Percentiles rank a stretch among this genome's conserved stretches.
Evolutionary conservation across 148 eudicot species (phyloP).

Genomic region (Camellia granthamiana): DNA sequence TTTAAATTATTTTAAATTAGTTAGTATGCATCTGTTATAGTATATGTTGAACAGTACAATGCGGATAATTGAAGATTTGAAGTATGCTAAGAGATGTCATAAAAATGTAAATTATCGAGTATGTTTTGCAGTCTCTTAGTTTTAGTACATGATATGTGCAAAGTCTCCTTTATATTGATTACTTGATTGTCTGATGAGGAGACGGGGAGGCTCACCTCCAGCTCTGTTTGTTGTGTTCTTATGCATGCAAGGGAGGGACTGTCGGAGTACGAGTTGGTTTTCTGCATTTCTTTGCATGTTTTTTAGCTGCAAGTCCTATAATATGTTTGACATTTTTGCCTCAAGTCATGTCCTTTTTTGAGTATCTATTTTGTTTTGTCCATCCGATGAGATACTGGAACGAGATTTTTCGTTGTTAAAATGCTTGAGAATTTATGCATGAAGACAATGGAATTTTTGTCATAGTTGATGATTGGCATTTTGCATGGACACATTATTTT

Average conservation of each 20-base stretch:
- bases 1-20: neutral
- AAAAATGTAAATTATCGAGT: neutral
- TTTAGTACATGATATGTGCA: neutral
- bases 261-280: neutral
- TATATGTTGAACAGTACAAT: neutral
- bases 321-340: neutral
- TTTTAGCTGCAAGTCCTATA: neutral
- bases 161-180: neutral
- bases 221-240: neutral
- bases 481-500: neutral
- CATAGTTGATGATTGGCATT: neutral
- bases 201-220: neutral
- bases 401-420: conserved; percentile 3
- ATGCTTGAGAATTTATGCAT: conserved; percentile 15
- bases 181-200: neutral
- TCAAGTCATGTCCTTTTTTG: conserved; percentile 2
- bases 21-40: neutral
- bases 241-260: neutral
- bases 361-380: conserved; percentile 10
- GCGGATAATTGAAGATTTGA: neutral
- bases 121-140: neutral
- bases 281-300: conserved; percentile 7
- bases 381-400: conserved; percentile 12
- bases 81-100: neutral
- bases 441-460: neutral